Evolutionary conservation across 2,329 filamentous ascomycete species (phyloP).

Genomic region (Aureobasidium subglaciale): DNA sequence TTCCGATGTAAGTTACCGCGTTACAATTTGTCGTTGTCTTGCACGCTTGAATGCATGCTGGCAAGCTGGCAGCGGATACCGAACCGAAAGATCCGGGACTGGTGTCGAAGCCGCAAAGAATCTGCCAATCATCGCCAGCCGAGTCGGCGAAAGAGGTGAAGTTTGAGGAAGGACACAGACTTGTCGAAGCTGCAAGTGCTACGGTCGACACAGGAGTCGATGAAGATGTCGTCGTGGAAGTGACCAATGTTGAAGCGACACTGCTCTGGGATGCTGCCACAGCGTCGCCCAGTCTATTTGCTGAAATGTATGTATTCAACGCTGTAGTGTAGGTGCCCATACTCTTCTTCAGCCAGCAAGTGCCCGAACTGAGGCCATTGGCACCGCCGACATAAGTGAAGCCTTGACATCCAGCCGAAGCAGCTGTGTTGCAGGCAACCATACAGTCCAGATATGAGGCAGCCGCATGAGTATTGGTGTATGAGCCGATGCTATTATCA

Average conservation of each 20-base stretch:
- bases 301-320: constrained; percentile 13
- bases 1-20: constrained; percentile 12
- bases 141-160: constrained; percentile 8
- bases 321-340: constrained; percentile 16
- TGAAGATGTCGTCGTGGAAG: neutral
- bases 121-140: neutral
- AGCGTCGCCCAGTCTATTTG: neutral
- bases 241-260: neutral
- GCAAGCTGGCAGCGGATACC: neutral
- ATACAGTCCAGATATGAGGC: constrained; percentile 18
- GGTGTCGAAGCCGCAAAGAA: constrained; percentile 11
- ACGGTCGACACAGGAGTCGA: constrained; percentile 12
- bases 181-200: neutral
- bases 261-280: constrained; percentile 16
- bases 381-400: constrained; percentile 20
- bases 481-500: constrained; percentile 13
- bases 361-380: constrained; percentile 18
- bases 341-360: constrained; percentile 21
- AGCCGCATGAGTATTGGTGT: constrained; percentile 15
- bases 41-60: constrained; percentile 13
- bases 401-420: constrained; percentile 15
- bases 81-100: neutral
- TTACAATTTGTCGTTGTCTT: neutral
- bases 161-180: neutral
- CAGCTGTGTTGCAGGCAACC: constrained; percentile 16